Evolutionary conservation across 805 yeast species (phyloP).

Genomic region (Cyberlindnera maritima): DNA sequence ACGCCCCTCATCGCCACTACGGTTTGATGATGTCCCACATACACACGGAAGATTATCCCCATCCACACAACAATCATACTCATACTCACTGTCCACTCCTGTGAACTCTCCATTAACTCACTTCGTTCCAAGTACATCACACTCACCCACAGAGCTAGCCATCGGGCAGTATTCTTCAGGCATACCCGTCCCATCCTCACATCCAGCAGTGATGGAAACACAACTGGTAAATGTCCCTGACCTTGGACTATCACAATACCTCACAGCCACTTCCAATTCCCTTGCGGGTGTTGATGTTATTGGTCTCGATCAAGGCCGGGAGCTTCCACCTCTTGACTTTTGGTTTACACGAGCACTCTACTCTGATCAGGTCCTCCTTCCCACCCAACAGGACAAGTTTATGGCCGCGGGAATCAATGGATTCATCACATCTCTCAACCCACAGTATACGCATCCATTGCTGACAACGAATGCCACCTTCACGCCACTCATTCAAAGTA

Average conservation of each 20-base stretch:
- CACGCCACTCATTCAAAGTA: conserved; percentile 33
- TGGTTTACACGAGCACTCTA: neutral
- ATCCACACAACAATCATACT: neutral
- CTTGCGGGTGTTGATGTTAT: neutral
- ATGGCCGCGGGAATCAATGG: conserved; percentile 35
- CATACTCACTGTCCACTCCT: neutral
- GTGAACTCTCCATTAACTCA: neutral
- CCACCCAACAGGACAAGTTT: conserved; percentile 10
- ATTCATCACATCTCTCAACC: conserved; percentile 40
- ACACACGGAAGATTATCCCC: neutral
- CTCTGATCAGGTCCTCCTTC: conserved; percentile 1
- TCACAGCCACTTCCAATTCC: no score
- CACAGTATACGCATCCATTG: conserved; percentile 39
- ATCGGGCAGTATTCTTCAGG: no score
- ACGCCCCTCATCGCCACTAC: conserved; percentile 1
- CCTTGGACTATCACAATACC: no score
- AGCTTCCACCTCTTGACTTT: neutral
- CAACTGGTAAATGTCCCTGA: no score
- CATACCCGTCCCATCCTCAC: no score
- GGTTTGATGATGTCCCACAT: neutral
- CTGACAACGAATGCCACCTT: conserved; percentile 40
- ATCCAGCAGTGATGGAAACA: no score
- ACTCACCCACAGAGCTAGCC: no score
- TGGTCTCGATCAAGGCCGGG: neutral
- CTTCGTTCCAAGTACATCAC: no score